Percentiles rank a stretch among this genome's conserved stretches.
These are phyloP conservation scores for Pisolithus sp. DNA, from an alignment of 768 basidiomycete genomes.

Conservation along the genomic window DNA sequence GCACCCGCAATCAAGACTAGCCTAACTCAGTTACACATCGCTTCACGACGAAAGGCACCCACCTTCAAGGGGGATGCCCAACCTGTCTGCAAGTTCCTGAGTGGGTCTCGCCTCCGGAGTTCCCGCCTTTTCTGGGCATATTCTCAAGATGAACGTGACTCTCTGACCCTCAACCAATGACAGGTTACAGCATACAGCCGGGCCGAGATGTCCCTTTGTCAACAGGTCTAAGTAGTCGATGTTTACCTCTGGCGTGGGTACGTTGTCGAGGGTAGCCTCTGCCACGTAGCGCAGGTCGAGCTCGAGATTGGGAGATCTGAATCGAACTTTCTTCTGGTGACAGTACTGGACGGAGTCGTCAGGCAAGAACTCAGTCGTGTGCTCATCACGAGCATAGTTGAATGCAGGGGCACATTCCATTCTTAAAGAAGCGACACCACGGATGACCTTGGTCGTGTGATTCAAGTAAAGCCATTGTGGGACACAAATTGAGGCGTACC, in stretches of 20 bases:
- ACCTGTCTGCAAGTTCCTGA: conserved; percentile 35
- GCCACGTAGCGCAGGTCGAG: conserved; percentile 76
- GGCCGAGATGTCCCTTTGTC: conserved; percentile 70
- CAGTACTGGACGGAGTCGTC: conserved; percentile 39
- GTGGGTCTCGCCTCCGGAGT: conserved; percentile 16
- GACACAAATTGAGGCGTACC: conserved; percentile 24
- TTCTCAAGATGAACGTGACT: conserved; percentile 83
- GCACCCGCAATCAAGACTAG: conserved; percentile 40
- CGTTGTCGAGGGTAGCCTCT: conserved; percentile 49
- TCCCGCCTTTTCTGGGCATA: conserved; percentile 41
- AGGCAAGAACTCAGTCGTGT: conserved; percentile 53
- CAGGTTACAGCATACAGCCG: conserved; percentile 52
- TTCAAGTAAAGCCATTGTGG: not conserved
- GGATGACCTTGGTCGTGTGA: conserved; percentile 51
- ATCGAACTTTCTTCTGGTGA: conserved; percentile 54
- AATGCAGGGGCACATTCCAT: conserved; percentile 96
- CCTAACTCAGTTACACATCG: conserved; percentile 5
- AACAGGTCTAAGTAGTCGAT: conserved; percentile 60
- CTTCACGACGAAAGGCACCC: conserved; percentile 6
- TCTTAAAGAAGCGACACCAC: conserved; percentile 71
- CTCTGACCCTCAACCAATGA: conserved; percentile 76
- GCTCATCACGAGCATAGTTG: conserved; percentile 80
- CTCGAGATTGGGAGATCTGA: conserved; percentile 48
- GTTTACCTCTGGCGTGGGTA: conserved; percentile 45
- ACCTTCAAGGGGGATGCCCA: conserved; percentile 44